Evolutionary conservation across 805 yeast species (phyloP).

Genomic region (Starmerella tilneyi): DNA sequence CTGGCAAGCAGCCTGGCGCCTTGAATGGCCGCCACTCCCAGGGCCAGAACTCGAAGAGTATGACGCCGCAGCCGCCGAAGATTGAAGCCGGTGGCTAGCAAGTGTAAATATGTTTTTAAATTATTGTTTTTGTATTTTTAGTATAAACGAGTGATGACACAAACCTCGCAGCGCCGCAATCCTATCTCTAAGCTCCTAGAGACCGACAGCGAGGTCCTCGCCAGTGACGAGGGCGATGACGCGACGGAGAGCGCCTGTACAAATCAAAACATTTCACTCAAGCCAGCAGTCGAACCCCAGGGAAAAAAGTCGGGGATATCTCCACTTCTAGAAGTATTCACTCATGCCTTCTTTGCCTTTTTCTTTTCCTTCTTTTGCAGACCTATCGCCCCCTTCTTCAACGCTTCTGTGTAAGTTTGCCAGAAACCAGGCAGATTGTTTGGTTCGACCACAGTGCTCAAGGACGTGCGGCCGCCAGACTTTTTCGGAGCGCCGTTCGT

Average conservation of each 20-base stretch:
- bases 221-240: no score
- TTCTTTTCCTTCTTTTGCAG: constrained; percentile 74
- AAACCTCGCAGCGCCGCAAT: background rate
- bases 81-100: constrained; percentile 21
- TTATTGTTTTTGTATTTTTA: constrained; percentile 2
- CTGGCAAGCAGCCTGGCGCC: background rate
- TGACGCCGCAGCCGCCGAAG: constrained; percentile 18
- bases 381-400: constrained; percentile 65
- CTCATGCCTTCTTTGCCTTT: constrained; percentile 34
- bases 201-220: no score
- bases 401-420: constrained; percentile 56
- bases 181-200: no score
- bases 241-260: no score
- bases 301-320: no score
- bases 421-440: constrained; percentile 61
- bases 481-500: constrained; percentile 47
- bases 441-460: constrained; percentile 62
- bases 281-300: no score
- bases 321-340: no score
- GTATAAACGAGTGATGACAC: constrained; percentile 6
- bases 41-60: constrained; percentile 1
- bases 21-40: constrained; percentile 3
- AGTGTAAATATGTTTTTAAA: constrained; percentile 4
- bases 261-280: no score
- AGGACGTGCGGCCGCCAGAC: constrained; percentile 41